These are phyloP conservation scores for Russula earlei DNA, from an alignment of 768 basidiomycete genomes.

Conservation along the genomic window DNA sequence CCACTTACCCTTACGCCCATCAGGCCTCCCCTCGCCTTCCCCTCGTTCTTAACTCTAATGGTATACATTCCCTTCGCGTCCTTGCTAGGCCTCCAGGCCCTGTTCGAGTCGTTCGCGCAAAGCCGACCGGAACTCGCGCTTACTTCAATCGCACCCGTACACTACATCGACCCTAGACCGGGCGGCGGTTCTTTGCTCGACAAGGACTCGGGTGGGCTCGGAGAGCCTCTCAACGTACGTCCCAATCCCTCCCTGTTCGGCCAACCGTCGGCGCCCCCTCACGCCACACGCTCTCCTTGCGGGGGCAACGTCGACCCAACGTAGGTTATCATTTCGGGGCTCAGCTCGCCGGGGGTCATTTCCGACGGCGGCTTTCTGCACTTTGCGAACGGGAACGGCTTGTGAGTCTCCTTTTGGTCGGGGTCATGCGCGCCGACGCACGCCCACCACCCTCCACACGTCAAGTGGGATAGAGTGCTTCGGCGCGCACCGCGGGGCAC, in stretches of 20 bases:
- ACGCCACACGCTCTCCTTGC: neutral
- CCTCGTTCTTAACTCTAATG: neutral
- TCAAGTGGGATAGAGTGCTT: constrained; percentile 24
- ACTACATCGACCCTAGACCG: neutral
- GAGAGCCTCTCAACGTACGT: constrained; percentile 19
- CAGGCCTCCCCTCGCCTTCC: neutral
- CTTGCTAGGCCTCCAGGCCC: constrained; percentile 4
- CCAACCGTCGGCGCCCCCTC: neutral
- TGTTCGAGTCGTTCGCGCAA: neutral
- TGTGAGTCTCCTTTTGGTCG: no score
- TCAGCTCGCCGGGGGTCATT: constrained; percentile 12
- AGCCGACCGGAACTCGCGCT: neutral
- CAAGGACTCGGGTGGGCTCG: neutral
- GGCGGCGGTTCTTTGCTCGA: constrained; percentile 2
- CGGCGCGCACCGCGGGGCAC: constrained; percentile 28
- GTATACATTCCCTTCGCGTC: constrained; percentile 8
- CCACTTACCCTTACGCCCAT: neutral
- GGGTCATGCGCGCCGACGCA: no score
- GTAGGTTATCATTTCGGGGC: constrained; percentile 17
- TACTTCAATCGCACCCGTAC: neutral
- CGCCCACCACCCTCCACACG: neutral
- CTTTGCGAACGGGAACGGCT: constrained; percentile 15
- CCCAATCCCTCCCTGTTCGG: neutral
- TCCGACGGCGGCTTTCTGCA: constrained; percentile 14
- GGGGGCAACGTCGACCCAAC: no score